Evolutionary conservation across 2,329 filamentous ascomycete genomes (phyloP), one percentile per base, ranked within the genome.

Genomic region (Teratosphaeria viscida): DNA sequence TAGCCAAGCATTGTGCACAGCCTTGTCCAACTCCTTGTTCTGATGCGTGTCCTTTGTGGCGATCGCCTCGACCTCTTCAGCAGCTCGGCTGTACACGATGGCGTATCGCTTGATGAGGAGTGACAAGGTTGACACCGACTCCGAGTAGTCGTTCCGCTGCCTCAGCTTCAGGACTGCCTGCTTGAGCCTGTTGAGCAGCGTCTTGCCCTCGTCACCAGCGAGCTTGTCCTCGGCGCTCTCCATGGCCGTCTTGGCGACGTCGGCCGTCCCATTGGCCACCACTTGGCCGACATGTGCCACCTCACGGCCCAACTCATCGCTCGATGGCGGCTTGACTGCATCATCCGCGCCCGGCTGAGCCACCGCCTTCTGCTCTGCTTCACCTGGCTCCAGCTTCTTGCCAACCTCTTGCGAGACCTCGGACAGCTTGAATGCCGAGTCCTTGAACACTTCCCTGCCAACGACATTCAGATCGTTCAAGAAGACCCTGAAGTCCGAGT

Each of bases 401-500:
- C 85, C 90, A 0, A 87, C 86, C 62, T 90, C 79, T 64, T 88
- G 83, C 0, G 92, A 90, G 1, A 86, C 88, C 16, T 85, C 81
- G 0, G 91, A 89, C 5, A 96, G 72, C 0, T 88, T 87, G 62
- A 90, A 86, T 0, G 91, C 90, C 2, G 91, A 91, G 67, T 96
- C 92, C 57, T 85, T 85, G 71, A 96, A 91, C 0, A 97, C 86
- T 70, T 96, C 88, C 52, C 88, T 85, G 12, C 87, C 88, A 54
- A 96, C 82, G 0, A 86, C 85, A 54, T 85, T 85, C 49, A 96
- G 75, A 68, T 97, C 92, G 11, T 86, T 84, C 53, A 96, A 77
- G 67, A 97, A 91, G 6, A 92, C 79, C 47, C 92, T 86, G 72
- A 97, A 96, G 68, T 96, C 91, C 0, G 88, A 85, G 71, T 97